phyloP scores from a whole-genome alignment of 2,329 filamentous ascomycete species.

The Trichoderma brevicompactum region DNA sequence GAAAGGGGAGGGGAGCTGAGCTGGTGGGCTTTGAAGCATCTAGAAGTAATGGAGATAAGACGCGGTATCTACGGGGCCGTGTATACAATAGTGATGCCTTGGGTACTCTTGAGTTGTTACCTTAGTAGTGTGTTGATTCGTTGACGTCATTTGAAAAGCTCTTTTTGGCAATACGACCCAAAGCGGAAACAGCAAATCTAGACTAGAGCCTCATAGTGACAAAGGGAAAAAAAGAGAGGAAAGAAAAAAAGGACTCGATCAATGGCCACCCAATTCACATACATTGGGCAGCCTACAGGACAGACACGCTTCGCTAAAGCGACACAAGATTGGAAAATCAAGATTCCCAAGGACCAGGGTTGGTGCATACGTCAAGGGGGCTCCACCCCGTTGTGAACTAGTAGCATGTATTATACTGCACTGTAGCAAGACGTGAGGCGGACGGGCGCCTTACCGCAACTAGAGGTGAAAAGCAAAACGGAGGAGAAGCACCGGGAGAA shows the following conservation, averaged over 20 bases:
- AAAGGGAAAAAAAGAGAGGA: neutral
- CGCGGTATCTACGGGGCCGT: no score
- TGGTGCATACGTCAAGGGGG: conserved; percentile 26
- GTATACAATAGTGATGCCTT: no score
- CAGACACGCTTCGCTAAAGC: conserved; percentile 14
- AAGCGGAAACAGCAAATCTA: neutral
- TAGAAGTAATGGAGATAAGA: neutral
- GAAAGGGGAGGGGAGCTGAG: neutral
- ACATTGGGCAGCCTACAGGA: no score
- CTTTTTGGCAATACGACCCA: neutral
- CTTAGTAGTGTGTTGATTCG: neutral
- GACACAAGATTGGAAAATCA: conserved; percentile 21
- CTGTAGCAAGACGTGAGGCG: neutral
- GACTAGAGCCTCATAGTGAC: neutral
- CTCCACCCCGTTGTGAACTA: conserved; percentile 4
- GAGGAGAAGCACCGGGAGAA: conserved; percentile 18
- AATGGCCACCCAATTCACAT: no score
- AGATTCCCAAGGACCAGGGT: conserved; percentile 23
- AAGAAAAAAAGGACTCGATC: neutral
- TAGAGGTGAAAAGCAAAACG: conserved; percentile 12
- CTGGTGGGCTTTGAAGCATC: neutral
- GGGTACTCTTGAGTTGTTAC: no score
- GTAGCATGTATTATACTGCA: no score
- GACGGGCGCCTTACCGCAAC: conserved; percentile 22
- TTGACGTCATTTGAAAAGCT: conserved; percentile 5